Evolutionary conservation across 495 filamentous ascomycete species (phyloP).

Genomic region (Penicillium cinerascens): DNA sequence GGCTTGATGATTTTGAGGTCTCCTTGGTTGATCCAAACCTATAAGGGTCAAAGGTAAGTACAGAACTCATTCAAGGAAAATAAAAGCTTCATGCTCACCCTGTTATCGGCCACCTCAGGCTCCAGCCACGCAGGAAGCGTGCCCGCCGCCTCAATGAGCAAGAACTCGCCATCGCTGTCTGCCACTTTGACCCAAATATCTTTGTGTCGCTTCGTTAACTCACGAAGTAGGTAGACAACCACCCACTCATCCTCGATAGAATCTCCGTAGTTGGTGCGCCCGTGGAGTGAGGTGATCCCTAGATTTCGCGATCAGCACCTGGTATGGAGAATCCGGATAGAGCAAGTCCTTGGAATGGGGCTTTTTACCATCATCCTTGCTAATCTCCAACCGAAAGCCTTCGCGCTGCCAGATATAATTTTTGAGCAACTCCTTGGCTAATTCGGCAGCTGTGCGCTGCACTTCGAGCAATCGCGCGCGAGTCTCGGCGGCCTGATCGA

Average conservation of each 20-base stretch:
- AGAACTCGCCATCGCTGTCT: constrained; percentile 91
- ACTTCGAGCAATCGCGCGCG: constrained; percentile 64
- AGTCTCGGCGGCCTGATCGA: constrained; percentile 50
- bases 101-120: constrained; percentile 82
- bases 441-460: constrained; percentile 59
- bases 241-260: constrained; percentile 97
- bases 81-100: constrained; percentile 49
- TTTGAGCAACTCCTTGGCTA: constrained; percentile 61
- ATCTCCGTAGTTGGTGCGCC: constrained; percentile 82
- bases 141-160: constrained; percentile 90
- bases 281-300: constrained; percentile 54
- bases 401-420: constrained; percentile 97
- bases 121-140: constrained; percentile 85
- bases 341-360: neutral
- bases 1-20: constrained; percentile 72
- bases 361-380: constrained; percentile 55
- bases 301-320: constrained; percentile 3
- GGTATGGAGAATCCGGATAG: neutral
- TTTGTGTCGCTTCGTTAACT: constrained; percentile 68
- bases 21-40: constrained; percentile 75
- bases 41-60: neutral
- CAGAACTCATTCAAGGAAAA: neutral
- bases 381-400: constrained; percentile 59
- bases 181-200: constrained; percentile 77
- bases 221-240: constrained; percentile 84